Conservation (phyloP, 2,329 filamentous ascomycete species). For the Apiospora koreana region DNA sequence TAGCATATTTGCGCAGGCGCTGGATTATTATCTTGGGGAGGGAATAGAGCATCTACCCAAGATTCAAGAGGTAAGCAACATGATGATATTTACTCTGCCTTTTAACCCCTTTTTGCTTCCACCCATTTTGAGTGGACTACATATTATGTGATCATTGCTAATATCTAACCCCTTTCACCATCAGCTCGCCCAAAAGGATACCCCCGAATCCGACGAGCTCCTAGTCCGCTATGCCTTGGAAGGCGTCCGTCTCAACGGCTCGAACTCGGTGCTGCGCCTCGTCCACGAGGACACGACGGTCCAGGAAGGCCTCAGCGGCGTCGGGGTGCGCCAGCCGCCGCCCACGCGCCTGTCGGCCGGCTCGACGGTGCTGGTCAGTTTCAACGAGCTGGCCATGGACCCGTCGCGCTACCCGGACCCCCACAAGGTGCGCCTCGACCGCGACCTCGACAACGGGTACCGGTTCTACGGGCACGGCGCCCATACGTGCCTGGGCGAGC, state of each 20-base stretch:
- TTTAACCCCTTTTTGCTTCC: background rate
- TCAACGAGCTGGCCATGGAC: constrained; percentile 50
- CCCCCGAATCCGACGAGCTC: constrained; percentile 5
- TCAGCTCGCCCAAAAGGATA: constrained; percentile 7
- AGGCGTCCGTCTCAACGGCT: constrained; percentile 10
- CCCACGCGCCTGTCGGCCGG: background rate
- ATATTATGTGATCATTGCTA: background rate
- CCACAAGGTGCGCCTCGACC: constrained; percentile 49
- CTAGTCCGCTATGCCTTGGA: constrained; percentile 16
- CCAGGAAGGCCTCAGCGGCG: constrained; percentile 41
- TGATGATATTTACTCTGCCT: background rate
- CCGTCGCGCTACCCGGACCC: constrained; percentile 51
- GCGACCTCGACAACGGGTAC: constrained; percentile 48
- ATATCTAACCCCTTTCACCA: background rate
- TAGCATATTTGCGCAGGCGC: constrained; percentile 3
- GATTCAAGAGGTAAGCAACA: constrained; percentile 1
- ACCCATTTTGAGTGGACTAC: background rate
- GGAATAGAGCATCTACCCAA: constrained; percentile 5
- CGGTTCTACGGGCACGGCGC: constrained; percentile 54
- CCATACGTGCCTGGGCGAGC: constrained; percentile 51
- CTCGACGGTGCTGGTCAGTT: constrained; percentile 46
- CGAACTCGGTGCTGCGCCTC: background rate
- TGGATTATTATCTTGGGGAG: constrained; percentile 12
- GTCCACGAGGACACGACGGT: constrained; percentile 29
- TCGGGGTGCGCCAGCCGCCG: background rate